These are phyloP conservation scores for Aspergillus proliferans DNA, from an alignment of 2,329 filamentous ascomycete genomes.

Conservation along the genomic window DNA sequence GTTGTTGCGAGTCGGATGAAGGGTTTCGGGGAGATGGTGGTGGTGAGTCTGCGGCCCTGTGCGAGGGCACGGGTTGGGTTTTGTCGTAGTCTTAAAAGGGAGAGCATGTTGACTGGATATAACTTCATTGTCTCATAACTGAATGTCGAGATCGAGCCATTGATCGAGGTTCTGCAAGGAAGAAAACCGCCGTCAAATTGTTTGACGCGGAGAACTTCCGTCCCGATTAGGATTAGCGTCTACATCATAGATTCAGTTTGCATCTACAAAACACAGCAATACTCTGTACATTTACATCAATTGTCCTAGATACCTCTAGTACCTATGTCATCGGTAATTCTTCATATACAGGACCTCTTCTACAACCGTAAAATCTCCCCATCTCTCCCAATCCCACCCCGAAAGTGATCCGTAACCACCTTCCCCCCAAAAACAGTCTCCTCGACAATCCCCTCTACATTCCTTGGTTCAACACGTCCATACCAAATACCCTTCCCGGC, in stretches of 20 bases:
- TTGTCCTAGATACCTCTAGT: background rate
- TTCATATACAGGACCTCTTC: background rate
- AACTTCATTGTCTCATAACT: constrained; percentile 6
- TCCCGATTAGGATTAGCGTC: constrained; percentile 17
- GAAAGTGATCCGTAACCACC: constrained; percentile 72
- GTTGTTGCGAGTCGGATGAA: constrained; percentile 22
- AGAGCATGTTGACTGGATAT: constrained; percentile 23
- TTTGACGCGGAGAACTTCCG: constrained; percentile 8
- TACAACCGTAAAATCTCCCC: constrained; percentile 63
- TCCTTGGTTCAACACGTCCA: constrained; percentile 71
- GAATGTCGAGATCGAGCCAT: background rate
- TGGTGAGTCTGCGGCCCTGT: constrained; percentile 9
- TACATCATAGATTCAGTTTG: background rate
- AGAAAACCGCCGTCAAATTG: constrained; percentile 1
- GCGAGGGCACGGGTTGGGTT: constrained; percentile 11
- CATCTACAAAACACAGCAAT: too few species aligned
- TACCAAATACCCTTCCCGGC: constrained; percentile 65
- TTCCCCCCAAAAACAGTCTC: constrained; percentile 85
- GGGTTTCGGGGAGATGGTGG: background rate
- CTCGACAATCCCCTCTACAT: constrained; percentile 81
- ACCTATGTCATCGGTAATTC: background rate
- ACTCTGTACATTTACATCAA: background rate
- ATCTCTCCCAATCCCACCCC: constrained; percentile 75
- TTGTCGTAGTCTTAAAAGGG: constrained; percentile 22
- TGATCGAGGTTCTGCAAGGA: background rate